Base-by-base conservation (phyloP, 352 stramenopile species). In the Pythium guiyangense region DNA sequence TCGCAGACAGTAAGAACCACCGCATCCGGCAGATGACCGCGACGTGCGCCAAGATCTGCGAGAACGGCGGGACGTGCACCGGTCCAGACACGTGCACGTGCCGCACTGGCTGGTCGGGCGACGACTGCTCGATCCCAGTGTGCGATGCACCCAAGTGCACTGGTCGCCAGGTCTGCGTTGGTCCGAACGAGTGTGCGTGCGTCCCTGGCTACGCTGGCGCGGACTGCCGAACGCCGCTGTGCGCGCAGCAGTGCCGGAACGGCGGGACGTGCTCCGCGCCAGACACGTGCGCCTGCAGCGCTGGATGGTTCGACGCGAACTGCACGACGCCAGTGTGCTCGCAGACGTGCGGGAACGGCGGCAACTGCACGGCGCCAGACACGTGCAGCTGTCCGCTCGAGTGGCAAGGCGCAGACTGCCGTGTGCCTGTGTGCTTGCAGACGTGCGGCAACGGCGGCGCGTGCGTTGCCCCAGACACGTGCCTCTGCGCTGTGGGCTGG, bases 261-360 rank as follows among this genome's bases (percentile, higher is more conserved):
- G 84, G 82, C 39, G 95, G 93, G 2, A 39, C 49, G 25, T 99
- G 96, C 60, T 78, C 73, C 2, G 88, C 90, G 6, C 96, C 96
- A 2, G 96, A 99, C 64, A 98, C 94, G 3, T 99, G 96, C 59
- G 53, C 67, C 2, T 99, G 96, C 64, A 37, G 61, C 11, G 53
- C 57, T 8, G 96, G 96, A 0, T 99, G 96, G 96, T 98, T 98
- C 60, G 96, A 98, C 59, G 54, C 88, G 0, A 98, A 98, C 67
- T 99, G 96, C 67, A 98, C 94, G 3, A 98, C 96, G 5, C 96
- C 96, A 0, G 94, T 98, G 22, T 99, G 96, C 57, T 54, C 74
- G 8, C 89, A 98, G 67, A 99, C 96, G 10, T 99, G 96, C 70
- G 96, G 94, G 0, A 99, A 99, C 67, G 87, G 89, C 18, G 96